Evolutionary conservation across 2,329 filamentous ascomycete genomes (phyloP).

Genomic region (Pseudogymnoascus sp.): DNA sequence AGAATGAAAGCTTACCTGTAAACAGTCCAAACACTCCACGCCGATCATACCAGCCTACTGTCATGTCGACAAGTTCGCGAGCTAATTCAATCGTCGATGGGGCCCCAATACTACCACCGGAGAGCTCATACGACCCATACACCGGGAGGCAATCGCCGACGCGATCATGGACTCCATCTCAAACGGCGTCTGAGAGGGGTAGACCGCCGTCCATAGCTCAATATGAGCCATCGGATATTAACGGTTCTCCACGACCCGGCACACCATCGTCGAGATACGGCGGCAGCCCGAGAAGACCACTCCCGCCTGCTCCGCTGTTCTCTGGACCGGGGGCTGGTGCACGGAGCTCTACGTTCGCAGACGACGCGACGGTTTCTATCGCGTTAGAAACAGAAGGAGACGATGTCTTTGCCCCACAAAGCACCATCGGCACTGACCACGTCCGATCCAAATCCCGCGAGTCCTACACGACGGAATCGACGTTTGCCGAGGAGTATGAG

Average conservation of each 20-base stretch:
- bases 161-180: conserved; percentile 51
- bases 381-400: conserved; percentile 51
- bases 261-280: conserved; percentile 86
- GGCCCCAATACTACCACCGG: conserved; percentile 55
- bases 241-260: conserved; percentile 82
- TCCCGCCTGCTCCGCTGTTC: conserved; percentile 85
- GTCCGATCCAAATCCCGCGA: conserved; percentile 26
- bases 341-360: conserved; percentile 48
- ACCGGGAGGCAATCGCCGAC: conserved; percentile 46
- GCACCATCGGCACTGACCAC: conserved; percentile 18
- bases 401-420: conserved; percentile 65
- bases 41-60: conserved; percentile 43
- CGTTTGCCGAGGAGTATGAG: conserved; percentile 26
- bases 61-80: conserved; percentile 39
- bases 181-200: conserved; percentile 50
- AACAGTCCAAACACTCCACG: conserved; percentile 26
- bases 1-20: conserved; percentile 18
- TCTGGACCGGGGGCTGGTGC: conserved; percentile 44
- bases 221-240: conserved; percentile 82
- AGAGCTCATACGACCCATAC: conserved; percentile 56
- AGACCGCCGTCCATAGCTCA: conserved; percentile 58
- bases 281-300: conserved; percentile 74
- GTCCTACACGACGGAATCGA: conserved; percentile 31
- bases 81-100: conserved; percentile 48
- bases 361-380: conserved; percentile 67